Evolutionary conservation across 2,329 filamentous ascomycete species (phyloP).

Genomic region (Sporothrix inflata): DNA sequence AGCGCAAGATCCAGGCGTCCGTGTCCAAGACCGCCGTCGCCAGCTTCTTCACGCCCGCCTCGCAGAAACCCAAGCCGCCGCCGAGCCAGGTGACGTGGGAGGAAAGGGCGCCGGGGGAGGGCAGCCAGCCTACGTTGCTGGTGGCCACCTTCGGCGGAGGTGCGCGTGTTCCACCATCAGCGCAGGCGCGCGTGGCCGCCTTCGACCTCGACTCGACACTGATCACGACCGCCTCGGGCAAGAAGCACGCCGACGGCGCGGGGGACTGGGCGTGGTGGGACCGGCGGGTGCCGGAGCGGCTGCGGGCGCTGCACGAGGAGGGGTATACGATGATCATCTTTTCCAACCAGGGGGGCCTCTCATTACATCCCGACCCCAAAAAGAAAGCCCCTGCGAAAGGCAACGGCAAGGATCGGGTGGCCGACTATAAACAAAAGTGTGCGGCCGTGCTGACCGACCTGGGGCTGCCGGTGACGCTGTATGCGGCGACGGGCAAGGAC

Average conservation of each 20-base stretch:
- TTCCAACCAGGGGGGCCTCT: conserved; percentile 87
- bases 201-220: conserved; percentile 88
- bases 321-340: conserved; percentile 65
- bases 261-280: conserved; percentile 97
- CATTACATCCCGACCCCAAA: conserved; percentile 60
- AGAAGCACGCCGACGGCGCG: conserved; percentile 70
- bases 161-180: too few relatives aligned
- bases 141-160: conserved; percentile 65
- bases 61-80: conserved; percentile 71
- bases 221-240: conserved; percentile 78
- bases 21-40: conserved; percentile 68
- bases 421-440: conserved; percentile 83
- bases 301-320: conserved; percentile 71
- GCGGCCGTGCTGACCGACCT: conserved; percentile 69
- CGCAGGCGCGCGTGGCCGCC: too few relatives aligned
- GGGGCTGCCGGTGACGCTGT: conserved; percentile 76
- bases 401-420: conserved; percentile 64
- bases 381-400: conserved; percentile 45
- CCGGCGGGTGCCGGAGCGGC: conserved; percentile 63
- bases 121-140: conserved; percentile 62
- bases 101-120: conserved; percentile 60
- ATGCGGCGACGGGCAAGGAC: conserved; percentile 84
- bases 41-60: conserved; percentile 85
- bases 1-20: conserved; percentile 55
- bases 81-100: conserved; percentile 70